Evolutionary conservation across 2,329 filamentous ascomycete species (phyloP).

Genomic region (Colletotrichum eremochloae): DNA sequence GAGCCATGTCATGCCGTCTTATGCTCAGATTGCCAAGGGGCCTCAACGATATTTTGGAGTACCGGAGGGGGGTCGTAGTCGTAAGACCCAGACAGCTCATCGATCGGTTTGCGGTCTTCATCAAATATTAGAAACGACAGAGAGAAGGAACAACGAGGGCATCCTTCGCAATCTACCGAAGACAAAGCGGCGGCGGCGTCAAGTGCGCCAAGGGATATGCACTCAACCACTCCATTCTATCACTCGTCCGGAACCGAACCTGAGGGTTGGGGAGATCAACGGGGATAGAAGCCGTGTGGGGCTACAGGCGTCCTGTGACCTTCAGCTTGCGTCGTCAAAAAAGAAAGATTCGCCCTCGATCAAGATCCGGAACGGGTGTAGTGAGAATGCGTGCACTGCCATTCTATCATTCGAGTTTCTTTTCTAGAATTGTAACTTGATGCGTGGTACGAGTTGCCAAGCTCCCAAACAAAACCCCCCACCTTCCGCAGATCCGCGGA

Average conservation of each 20-base stretch:
- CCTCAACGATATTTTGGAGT: slow-evolving; percentile 2
- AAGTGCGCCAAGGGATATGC: slow-evolving; percentile 16
- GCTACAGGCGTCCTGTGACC: neutral
- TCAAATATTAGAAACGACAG: too few relatives aligned
- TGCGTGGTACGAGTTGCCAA: slow-evolving; percentile 19
- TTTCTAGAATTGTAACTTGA: neutral
- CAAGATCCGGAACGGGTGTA: neutral
- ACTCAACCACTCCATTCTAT: slow-evolving; percentile 15
- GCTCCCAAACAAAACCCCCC: slow-evolving; percentile 28
- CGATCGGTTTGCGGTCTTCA: neutral
- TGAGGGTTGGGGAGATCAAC: slow-evolving; percentile 2
- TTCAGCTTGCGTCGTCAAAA: neutral
- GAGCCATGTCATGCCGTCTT: slow-evolving; percentile 1
- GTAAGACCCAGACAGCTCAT: neutral
- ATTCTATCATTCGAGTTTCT: neutral
- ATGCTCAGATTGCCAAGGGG: slow-evolving; percentile 29
- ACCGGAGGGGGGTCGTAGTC: slow-evolving; percentile 9
- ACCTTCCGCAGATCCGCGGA: slow-evolving; percentile 20
- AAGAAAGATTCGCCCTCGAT: neutral
- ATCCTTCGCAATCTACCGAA: slow-evolving; percentile 24
- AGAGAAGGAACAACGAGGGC: slow-evolving; percentile 1
- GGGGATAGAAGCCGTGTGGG: slow-evolving; percentile 33
- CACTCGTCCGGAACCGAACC: slow-evolving; percentile 28
- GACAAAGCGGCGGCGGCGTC: slow-evolving; percentile 23
- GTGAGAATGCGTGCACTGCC: neutral